Conservation (phyloP, 1,284 basidiomycete species). For the Hypsizygus ulmarius region DNA sequence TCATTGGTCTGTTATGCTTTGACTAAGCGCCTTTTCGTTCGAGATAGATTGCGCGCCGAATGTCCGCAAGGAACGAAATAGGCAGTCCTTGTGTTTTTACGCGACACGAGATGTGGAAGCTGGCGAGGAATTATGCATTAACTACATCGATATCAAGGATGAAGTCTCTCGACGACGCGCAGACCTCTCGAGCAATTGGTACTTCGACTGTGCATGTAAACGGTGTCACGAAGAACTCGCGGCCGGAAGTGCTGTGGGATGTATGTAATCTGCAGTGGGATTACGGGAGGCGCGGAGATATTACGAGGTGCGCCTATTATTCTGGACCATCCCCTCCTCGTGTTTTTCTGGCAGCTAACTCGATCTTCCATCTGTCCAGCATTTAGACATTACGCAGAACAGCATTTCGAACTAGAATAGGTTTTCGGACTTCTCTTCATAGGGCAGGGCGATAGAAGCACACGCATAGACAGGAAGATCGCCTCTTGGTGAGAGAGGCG, state of each 20-base stretch:
- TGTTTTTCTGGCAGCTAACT: slow-evolving; percentile 1
- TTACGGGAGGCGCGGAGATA: slow-evolving; percentile 6
- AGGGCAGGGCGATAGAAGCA: no score
- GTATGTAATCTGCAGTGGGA: not conserved
- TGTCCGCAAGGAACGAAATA: slow-evolving; percentile 47
- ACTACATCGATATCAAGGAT: slow-evolving; percentile 48
- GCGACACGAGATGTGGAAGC: slow-evolving; percentile 41
- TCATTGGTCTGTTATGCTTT: not conserved
- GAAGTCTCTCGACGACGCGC: slow-evolving; percentile 35
- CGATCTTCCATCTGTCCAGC: no score
- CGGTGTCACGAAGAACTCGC: slow-evolving; percentile 35
- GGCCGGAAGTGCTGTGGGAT: not conserved
- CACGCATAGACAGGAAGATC: no score
- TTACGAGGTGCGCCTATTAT: slow-evolving; percentile 5
- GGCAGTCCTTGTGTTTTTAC: slow-evolving; percentile 49
- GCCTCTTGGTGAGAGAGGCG: no score
- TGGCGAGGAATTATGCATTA: slow-evolving; percentile 59
- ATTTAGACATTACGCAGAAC: no score
- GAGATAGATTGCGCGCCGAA: slow-evolving; percentile 59
- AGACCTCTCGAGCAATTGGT: slow-evolving; percentile 46
- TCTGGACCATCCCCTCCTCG: slow-evolving; percentile 1
- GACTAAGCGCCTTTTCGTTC: not conserved
- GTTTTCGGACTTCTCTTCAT: no score
- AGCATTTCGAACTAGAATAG: no score
- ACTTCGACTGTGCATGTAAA: slow-evolving; percentile 51